These are phyloP conservation scores for Flaveria sonorensis DNA, from an alignment of 129 eudicot genomes.

Conservation along the genomic window DNA sequence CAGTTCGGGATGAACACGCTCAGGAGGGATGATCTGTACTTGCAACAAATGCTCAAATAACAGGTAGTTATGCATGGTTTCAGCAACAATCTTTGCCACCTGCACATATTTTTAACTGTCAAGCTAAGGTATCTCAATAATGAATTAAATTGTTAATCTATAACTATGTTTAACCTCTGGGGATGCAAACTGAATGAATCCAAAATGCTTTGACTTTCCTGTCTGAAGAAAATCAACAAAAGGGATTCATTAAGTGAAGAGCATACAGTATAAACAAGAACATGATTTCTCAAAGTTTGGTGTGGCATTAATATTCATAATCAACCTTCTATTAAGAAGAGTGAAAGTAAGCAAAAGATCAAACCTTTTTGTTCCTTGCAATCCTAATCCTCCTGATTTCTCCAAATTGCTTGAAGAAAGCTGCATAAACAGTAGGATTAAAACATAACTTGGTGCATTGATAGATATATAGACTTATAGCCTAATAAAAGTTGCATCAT, in stretches of 20 bases:
- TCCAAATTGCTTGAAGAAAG: conserved; percentile 86
- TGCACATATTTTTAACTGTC: conserved; percentile 24
- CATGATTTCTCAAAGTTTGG: not conserved
- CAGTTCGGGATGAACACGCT: conserved; percentile 83
- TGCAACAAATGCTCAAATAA: conserved; percentile 89
- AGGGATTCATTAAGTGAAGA: not conserved
- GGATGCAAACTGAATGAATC: conserved; percentile 86
- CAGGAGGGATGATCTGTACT: conserved; percentile 80
- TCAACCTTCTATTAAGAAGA: not conserved
- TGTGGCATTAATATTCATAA: not conserved
- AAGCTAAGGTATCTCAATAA: not conserved
- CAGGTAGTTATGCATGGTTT: conserved; percentile 89
- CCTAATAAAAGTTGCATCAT: not conserved
- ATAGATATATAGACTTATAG: not conserved
- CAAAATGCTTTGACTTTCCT: conserved; percentile 93
- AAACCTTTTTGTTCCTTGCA: conserved; percentile 79
- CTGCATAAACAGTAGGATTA: conserved; percentile 36
- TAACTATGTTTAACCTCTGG: conserved; percentile 62
- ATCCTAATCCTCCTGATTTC: conserved; percentile 69
- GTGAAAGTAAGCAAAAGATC: not conserved
- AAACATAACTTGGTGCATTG: not conserved
- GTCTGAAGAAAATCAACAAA: conserved; percentile 52
- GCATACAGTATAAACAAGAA: not conserved
- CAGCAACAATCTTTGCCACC: conserved; percentile 96
- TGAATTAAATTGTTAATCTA: not conserved